phyloP scores from a whole-genome alignment of 768 basidiomycete species.

The Mrakia frigida region DNA sequence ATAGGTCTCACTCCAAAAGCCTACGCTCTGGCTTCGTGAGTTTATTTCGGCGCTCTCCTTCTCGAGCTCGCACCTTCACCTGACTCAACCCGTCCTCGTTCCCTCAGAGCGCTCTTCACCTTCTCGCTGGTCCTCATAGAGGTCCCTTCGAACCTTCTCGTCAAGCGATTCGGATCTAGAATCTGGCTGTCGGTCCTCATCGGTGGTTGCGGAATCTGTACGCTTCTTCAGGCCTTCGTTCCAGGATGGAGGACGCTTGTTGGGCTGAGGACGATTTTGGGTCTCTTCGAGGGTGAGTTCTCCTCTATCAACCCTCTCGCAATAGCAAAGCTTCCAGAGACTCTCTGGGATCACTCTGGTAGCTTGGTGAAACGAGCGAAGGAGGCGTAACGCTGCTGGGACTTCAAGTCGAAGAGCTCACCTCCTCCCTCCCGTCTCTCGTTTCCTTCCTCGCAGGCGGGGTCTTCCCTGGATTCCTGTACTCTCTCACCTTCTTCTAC shows the following conservation, averaged over 20 bases:
- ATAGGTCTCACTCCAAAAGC: slow-evolving; percentile 26
- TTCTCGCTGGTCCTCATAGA: slow-evolving; percentile 26
- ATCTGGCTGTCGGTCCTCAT: slow-evolving; percentile 27
- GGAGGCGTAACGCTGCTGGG: too few species aligned
- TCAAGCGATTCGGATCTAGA: slow-evolving; percentile 20
- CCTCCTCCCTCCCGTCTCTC: slow-evolving; percentile 2
- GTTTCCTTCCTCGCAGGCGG: slow-evolving; percentile 3
- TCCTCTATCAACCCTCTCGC: not conserved
- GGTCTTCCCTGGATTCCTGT: slow-evolving; percentile 31
- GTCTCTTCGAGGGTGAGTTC: slow-evolving; percentile 28
- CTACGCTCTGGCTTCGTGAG: slow-evolving; percentile 29
- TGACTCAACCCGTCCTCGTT: too few species aligned
- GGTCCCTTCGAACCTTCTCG: slow-evolving; percentile 29
- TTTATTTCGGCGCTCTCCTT: not conserved
- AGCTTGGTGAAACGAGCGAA: not conserved
- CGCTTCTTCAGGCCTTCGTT: slow-evolving; percentile 18
- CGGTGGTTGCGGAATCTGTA: slow-evolving; percentile 23
- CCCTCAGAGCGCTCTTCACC: slow-evolving; percentile 27
- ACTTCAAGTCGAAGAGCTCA: too few species aligned
- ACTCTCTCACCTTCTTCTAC: slow-evolving; percentile 29
- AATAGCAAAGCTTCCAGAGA: not conserved
- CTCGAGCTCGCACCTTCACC: not conserved
- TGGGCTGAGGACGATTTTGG: slow-evolving; percentile 16
- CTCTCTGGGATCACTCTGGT: not conserved
- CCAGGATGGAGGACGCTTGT: slow-evolving; percentile 21